Conservation (phyloP, 352 stramenopile genomes). For the Phytophthora palmivora region DNA sequence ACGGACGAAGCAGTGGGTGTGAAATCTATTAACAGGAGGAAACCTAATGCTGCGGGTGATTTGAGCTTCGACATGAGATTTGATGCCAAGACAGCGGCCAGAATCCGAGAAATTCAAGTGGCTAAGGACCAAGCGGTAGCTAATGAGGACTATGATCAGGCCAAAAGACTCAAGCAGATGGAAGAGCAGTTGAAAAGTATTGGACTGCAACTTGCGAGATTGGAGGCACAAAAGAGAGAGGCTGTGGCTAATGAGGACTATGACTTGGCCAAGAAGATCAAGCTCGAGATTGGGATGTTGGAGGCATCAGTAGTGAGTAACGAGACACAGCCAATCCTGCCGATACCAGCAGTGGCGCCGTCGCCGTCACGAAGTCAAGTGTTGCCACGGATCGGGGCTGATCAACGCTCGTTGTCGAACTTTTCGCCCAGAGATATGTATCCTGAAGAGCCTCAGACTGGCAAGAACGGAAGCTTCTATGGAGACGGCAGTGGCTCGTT, state of each 20-base stretch:
- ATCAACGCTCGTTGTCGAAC: constrained; percentile 48
- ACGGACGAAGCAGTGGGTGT: constrained; percentile 40
- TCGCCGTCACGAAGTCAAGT: constrained; percentile 52
- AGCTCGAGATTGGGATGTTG: constrained; percentile 84
- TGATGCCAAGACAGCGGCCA: constrained; percentile 87
- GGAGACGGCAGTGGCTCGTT: constrained; percentile 10
- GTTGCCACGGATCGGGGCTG: constrained; percentile 44
- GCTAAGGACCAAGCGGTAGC: constrained; percentile 87
- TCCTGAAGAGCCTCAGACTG: constrained; percentile 32
- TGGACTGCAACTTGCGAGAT: constrained; percentile 84
- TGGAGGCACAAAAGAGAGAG: constrained; percentile 89
- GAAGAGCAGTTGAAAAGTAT: constrained; percentile 92
- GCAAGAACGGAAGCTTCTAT: constrained; percentile 27
- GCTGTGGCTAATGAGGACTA: constrained; percentile 94
- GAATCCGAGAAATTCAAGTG: constrained; percentile 89
- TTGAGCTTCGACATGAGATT: constrained; percentile 89
- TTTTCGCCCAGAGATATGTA: constrained; percentile 78
- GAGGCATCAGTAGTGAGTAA: constrained; percentile 70
- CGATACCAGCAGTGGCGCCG: constrained; percentile 27
- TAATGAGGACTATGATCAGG: constrained; percentile 92
- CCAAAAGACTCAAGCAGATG: constrained; percentile 82
- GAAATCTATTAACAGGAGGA: constrained; percentile 34
- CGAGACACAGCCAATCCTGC: constrained; percentile 65
- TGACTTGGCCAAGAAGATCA: constrained; percentile 91
- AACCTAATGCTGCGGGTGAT: constrained; percentile 44